Evolutionary conservation across 495 filamentous ascomycete species (phyloP), one percentile per base, ranked within the genome.

Genomic region (Polyplosphaeria fusca): DNA sequence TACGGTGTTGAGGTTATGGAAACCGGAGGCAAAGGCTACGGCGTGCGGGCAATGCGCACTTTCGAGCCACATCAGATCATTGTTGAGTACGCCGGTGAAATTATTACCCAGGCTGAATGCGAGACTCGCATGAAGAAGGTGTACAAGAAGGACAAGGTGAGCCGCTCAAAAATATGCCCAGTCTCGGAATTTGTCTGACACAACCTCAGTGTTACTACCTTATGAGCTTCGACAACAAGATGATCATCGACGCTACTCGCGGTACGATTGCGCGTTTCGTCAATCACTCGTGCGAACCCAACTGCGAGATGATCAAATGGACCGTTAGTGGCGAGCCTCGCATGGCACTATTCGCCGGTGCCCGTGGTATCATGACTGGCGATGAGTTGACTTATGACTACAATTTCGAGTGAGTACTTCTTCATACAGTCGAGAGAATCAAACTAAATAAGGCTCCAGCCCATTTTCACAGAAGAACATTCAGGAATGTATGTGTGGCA

Each of bases 361-460:
- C 95, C 57, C 74, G 77, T 9, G 89, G 87, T 1, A 88, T 98
- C 67, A 87, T 86, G 79, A 95, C 90, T 22, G 93, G 93, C 32
- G 89, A 96, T 45, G 93, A 98, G 68, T 74, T 98, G 56, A 97
- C 91, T n/a, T 98, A 98, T 71, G 93, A 98, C 77, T 98, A 98
- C 79, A 98, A 98, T 70, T 98, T 98, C 68, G 87, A 96, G 79
- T 82, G 62, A 68, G 78, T 71, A 14, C 16, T 48, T 71, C 41
- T 72, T 26, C 30, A 24, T 28, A 2, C 11, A 12, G 23, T 23
- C 45, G n/a, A 30, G 5, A 54, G 18, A 38, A 0, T 23, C 18
- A 18, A 50, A 43, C 32, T 47, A 38, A 50, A 22, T 26, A 11
- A 7, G 38, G 4, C 23, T 35, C 14, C 45, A 72, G 70, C 52